Evolutionary conservation across 495 filamentous ascomycete genomes (phyloP).

Genomic region (Ramalina peruviana): DNA sequence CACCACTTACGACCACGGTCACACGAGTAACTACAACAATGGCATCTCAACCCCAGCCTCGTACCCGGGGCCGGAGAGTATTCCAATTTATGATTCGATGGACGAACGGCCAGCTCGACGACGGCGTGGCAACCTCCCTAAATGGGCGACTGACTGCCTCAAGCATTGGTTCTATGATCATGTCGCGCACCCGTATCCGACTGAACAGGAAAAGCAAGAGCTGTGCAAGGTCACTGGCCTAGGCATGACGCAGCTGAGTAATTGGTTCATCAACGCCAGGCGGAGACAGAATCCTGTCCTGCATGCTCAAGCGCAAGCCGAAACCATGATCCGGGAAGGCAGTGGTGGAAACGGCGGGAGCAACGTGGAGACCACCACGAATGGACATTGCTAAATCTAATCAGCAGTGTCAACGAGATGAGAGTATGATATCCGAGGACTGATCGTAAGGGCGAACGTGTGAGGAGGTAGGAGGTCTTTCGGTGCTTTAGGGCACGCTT

Average conservation of each 20-base stretch:
- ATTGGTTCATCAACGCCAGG: slow-evolving; percentile 93
- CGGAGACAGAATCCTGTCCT: slow-evolving; percentile 61
- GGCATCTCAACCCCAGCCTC: slow-evolving; percentile 8
- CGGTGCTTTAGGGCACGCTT: too few relatives aligned
- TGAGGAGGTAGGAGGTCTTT: too few relatives aligned
- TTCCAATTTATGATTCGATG: slow-evolving; percentile 15
- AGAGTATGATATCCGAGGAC: too few relatives aligned
- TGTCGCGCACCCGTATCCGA: slow-evolving; percentile 72
- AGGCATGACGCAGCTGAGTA: slow-evolving; percentile 73
- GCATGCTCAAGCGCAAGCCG: slow-evolving; percentile 32
- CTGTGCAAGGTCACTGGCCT: slow-evolving; percentile 64
- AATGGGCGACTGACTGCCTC: slow-evolving; percentile 69
- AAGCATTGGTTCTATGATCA: slow-evolving; percentile 70
- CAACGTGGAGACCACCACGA: background rate
- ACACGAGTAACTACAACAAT: background rate
- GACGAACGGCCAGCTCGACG: slow-evolving; percentile 39
- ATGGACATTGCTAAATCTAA: too few relatives aligned
- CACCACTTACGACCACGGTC: background rate
- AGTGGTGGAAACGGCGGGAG: slow-evolving; percentile 5
- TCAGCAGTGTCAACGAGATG: too few relatives aligned
- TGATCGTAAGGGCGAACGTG: too few relatives aligned
- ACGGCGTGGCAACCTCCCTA: slow-evolving; percentile 73
- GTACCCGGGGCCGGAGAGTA: too few relatives aligned
- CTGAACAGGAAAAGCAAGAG: slow-evolving; percentile 78
- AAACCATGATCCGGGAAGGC: slow-evolving; percentile 10